Percentiles rank a stretch among this genome's conserved stretches.
Conservation (phyloP, 2,329 filamentous ascomycete species). For the Colletotrichum horii region DNA sequence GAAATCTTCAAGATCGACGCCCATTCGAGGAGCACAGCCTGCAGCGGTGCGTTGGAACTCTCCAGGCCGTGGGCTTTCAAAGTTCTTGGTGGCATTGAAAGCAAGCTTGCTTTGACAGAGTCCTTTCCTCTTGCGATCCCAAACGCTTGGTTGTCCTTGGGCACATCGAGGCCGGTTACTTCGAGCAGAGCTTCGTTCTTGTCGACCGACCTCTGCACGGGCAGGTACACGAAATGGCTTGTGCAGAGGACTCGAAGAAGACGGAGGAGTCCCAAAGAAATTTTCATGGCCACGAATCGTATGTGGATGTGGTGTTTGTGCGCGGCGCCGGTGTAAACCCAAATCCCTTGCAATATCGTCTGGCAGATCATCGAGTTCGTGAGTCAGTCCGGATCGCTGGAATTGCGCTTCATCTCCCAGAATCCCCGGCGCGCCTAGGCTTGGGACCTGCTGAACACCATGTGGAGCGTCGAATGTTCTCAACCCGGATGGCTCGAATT, state of each 20-base stretch:
- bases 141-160: background rate
- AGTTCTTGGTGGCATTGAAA: background rate
- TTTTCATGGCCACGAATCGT: background rate
- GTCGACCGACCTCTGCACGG: background rate
- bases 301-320: background rate
- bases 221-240: background rate
- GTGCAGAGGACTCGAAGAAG: constrained; percentile 3
- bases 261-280: constrained; percentile 1
- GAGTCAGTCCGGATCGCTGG: background rate
- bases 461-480: background rate
- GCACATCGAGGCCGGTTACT: background rate
- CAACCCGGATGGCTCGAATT: background rate
- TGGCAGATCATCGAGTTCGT: background rate
- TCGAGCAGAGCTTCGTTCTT: background rate
- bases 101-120: background rate
- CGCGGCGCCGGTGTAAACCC: background rate
- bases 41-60: background rate
- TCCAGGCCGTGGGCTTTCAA: background rate
- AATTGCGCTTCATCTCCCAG: constrained; percentile 5
- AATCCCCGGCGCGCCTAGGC: background rate
- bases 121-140: background rate
- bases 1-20: background rate
- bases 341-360: background rate
- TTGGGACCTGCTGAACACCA: background rate
- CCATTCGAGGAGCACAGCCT: background rate